phyloP scores from a whole-genome alignment of 331 rosid species.

The Cydonia oblonga region DNA sequence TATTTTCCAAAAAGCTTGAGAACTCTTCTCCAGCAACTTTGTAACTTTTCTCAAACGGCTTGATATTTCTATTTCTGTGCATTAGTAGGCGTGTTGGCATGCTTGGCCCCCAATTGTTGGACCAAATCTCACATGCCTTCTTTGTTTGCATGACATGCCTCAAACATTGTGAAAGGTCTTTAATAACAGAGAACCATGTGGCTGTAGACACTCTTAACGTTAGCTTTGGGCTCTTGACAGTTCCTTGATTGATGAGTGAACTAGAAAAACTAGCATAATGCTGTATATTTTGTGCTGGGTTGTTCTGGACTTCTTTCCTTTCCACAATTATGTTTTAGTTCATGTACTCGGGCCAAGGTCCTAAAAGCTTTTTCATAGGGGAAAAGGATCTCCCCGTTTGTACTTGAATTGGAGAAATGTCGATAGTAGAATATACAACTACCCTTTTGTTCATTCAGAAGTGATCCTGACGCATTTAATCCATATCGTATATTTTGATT shows the following conservation, averaged over 20 bases:
- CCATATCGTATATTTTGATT: background rate
- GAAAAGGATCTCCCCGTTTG: background rate
- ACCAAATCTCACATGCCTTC: background rate
- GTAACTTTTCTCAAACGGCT: background rate
- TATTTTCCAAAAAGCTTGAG: background rate
- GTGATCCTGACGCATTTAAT: background rate
- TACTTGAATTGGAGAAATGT: background rate
- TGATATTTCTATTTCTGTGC: background rate
- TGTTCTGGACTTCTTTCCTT: background rate
- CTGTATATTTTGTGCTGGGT: background rate
- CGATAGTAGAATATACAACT: background rate
- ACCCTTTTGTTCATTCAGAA: background rate
- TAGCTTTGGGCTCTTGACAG: background rate
- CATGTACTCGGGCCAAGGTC: background rate
- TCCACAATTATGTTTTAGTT: background rate
- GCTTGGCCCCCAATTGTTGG: background rate
- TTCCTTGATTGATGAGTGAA: too few relatives aligned
- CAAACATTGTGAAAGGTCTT: background rate
- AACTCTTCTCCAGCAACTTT: background rate
- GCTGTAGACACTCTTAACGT: background rate
- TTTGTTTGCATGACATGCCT: background rate
- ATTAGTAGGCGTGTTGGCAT: background rate
- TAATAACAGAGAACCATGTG: background rate
- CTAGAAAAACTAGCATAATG: background rate
- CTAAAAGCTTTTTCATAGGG: background rate